phyloP scores from a whole-genome alignment of 2,329 filamentous ascomycete species.

The Xylariaceae sp. region DNA sequence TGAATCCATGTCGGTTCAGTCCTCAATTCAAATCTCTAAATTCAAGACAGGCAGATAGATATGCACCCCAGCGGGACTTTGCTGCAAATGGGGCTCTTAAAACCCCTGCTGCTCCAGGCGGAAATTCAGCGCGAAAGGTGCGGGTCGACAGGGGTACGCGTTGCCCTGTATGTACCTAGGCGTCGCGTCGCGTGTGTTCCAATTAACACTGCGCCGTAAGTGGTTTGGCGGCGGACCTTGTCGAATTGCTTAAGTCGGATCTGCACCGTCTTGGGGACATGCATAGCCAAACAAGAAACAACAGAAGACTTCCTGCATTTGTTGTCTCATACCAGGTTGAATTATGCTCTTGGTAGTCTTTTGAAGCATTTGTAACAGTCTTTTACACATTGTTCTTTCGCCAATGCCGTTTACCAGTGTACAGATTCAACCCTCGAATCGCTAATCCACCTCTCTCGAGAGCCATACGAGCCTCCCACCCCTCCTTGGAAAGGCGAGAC shows the following conservation, averaged over 20 bases:
- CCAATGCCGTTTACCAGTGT: constrained; percentile 11
- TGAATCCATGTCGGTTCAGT: not conserved
- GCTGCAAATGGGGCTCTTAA: constrained; percentile 14
- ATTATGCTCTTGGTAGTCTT: not conserved
- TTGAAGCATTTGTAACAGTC: not conserved
- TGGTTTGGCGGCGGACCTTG: constrained; percentile 17
- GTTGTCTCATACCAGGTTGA: not conserved
- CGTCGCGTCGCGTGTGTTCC: constrained; percentile 17
- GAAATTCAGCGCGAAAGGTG: not conserved
- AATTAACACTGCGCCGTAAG: too few species aligned
- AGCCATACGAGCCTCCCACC: constrained; percentile 1
- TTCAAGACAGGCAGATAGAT: too few species aligned
- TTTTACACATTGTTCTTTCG: not conserved
- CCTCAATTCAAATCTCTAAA: too few species aligned
- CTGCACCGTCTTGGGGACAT: not conserved
- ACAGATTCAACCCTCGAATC: constrained; percentile 7
- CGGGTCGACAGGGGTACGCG: constrained; percentile 25
- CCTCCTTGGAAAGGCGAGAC: not conserved
- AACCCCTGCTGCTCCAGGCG: constrained; percentile 3
- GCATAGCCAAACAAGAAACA: constrained; percentile 2
- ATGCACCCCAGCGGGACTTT: too few species aligned
- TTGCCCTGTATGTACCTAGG: not conserved
- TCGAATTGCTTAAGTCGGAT: constrained; percentile 1
- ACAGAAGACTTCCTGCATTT: not conserved
- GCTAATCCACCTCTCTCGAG: constrained; percentile 1